Evolutionary conservation across 2,329 filamentous ascomycete genomes (phyloP).

Genomic region (Remersonia thermophila): DNA sequence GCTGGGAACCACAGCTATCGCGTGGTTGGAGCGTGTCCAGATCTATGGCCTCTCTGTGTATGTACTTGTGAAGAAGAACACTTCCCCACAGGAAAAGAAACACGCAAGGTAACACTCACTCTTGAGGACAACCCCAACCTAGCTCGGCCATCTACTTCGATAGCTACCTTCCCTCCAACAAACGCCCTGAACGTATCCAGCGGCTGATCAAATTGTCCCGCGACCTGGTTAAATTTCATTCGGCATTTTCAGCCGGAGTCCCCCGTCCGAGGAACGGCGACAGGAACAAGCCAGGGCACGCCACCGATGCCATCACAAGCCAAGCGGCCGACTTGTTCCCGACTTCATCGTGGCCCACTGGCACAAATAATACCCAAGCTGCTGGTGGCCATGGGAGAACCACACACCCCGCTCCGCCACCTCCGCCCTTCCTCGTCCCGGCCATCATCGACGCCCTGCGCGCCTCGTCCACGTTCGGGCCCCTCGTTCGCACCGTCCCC

Average conservation of each 20-base stretch:
- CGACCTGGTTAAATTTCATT: conserved; percentile 40
- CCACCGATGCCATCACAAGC: no score
- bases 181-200: conserved; percentile 47
- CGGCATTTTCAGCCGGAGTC: conserved; percentile 19
- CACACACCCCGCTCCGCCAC: conserved; percentile 27
- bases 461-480: conserved; percentile 26
- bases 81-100: no score
- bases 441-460: conserved; percentile 60
- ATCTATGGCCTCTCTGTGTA: conserved; percentile 50
- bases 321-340: conserved; percentile 16
- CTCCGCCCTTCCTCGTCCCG: conserved; percentile 61
- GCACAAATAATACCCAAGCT: no score
- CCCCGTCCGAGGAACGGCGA: conserved; percentile 9
- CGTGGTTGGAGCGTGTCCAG: conserved; percentile 51
- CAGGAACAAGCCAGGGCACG: no score
- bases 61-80: background rate
- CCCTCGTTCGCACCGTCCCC: conserved; percentile 48
- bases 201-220: conserved; percentile 47
- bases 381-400: conserved; percentile 5
- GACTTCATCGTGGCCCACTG: conserved; percentile 7
- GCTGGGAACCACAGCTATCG: conserved; percentile 45
- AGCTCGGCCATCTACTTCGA: conserved; percentile 74
- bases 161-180: conserved; percentile 59
- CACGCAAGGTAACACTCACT: background rate
- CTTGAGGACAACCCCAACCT: conserved; percentile 2